Conservation (phyloP, 768 basidiomycete species). For the Mycena indigotica region DNA sequence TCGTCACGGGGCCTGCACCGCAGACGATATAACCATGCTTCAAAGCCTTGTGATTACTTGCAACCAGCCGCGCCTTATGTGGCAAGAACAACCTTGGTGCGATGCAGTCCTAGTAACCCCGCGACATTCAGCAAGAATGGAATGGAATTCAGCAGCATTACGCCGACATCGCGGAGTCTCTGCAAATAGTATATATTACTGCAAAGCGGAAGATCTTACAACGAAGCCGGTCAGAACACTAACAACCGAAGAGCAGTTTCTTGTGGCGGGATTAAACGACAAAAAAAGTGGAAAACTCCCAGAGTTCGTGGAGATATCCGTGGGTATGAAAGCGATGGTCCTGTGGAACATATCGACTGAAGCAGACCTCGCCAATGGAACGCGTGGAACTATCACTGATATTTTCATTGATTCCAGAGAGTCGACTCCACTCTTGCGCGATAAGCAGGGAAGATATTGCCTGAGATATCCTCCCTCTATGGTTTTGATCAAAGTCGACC, state of each 20-base stretch:
- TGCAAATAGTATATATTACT: not conserved
- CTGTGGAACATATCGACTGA: constrained; percentile 4
- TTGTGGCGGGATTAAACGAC: not conserved
- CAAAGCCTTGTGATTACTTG: constrained; percentile 4
- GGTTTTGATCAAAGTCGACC: not conserved
- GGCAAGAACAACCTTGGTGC: not conserved
- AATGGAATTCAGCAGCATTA: not conserved
- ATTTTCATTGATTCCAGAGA: not conserved
- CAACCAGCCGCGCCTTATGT: not conserved
- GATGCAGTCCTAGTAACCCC: not conserved
- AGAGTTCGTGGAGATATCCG: not conserved
- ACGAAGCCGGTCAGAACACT: not conserved
- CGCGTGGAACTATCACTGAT: not conserved
- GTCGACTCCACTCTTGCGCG: too few species aligned
- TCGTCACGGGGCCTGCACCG: constrained; percentile 30
- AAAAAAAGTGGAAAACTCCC: not conserved
- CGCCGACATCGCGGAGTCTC: not conserved
- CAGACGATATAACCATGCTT: constrained; percentile 32
- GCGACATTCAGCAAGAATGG: not conserved
- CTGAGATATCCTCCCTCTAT: not conserved
- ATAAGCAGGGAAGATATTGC: not conserved
- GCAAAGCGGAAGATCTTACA: not conserved
- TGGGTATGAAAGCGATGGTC: constrained; percentile 9
- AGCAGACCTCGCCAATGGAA: constrained; percentile 7
- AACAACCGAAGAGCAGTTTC: not conserved